Percentiles rank a stretch among this genome's conserved stretches.
phyloP scores from a whole-genome alignment of 2,329 filamentous ascomycete genomes.

The Ramularia collo-cygni region DNA sequence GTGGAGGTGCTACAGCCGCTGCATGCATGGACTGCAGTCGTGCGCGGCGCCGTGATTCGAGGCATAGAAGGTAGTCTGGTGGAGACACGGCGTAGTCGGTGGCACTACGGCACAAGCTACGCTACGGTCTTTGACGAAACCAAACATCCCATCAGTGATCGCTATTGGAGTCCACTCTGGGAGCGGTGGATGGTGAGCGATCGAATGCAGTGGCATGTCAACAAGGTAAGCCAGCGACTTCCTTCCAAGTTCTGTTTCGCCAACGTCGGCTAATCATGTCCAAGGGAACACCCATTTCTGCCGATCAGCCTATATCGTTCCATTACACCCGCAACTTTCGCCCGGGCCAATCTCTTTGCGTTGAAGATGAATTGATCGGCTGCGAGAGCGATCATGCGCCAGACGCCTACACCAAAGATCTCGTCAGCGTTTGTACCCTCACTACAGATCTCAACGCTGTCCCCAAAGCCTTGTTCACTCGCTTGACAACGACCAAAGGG shows the following conservation, averaged over 20 bases:
- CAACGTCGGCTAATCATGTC: neutral
- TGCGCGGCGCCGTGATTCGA: slow-evolving; percentile 67
- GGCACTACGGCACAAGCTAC: slow-evolving; percentile 75
- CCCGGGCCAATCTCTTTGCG: slow-evolving; percentile 66
- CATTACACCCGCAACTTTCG: slow-evolving; percentile 83
- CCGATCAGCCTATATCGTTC: slow-evolving; percentile 68
- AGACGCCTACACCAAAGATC: slow-evolving; percentile 39
- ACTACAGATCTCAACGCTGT: slow-evolving; percentile 75
- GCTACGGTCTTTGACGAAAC: slow-evolving; percentile 68
- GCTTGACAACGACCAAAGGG: slow-evolving; percentile 69
- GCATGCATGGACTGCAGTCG: slow-evolving; percentile 75
- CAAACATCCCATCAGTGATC: slow-evolving; percentile 64
- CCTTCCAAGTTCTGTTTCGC: too few species aligned
- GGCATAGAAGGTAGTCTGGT: slow-evolving; percentile 75
- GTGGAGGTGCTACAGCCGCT: slow-evolving; percentile 78
- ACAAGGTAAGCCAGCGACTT: slow-evolving; percentile 50
- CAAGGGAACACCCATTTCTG: slow-evolving; percentile 64
- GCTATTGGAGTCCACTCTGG: slow-evolving; percentile 75
- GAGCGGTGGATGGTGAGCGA: slow-evolving; percentile 78
- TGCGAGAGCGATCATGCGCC: slow-evolving; percentile 64
- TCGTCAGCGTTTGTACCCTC: slow-evolving; percentile 67
- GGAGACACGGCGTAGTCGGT: slow-evolving; percentile 63
- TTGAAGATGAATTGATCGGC: slow-evolving; percentile 74
- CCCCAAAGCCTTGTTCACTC: slow-evolving; percentile 64
- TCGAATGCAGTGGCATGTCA: slow-evolving; percentile 80